phyloP scores from a whole-genome alignment of 257 asterid genomes.

The Nicotiana benthamiana region DNA sequence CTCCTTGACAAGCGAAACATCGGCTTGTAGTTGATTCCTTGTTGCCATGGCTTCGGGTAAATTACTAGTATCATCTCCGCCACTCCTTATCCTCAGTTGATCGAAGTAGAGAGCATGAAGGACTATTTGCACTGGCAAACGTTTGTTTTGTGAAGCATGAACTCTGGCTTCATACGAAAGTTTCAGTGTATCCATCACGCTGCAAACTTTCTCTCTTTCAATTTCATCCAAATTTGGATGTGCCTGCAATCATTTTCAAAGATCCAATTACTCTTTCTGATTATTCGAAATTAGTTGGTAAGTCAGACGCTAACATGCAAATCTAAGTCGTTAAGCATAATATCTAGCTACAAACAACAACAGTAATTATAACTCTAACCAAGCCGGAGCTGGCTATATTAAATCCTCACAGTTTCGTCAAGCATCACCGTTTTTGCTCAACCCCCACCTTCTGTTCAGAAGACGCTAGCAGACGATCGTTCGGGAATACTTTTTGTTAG shows the following conservation, averaged over 20 bases:
- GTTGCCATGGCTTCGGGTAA: slow-evolving; percentile 42
- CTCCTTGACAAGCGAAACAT: slow-evolving; percentile 60
- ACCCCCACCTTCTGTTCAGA: too few species aligned
- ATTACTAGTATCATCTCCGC: slow-evolving; percentile 28
- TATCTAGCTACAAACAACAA: too few species aligned
- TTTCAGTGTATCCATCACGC: slow-evolving; percentile 85
- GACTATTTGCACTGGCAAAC: slow-evolving; percentile 87
- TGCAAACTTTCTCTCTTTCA: slow-evolving; percentile 85
- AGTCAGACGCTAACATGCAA: too few species aligned
- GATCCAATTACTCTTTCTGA: too few species aligned
- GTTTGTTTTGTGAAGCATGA: slow-evolving; percentile 94
- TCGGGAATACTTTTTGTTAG: too few species aligned
- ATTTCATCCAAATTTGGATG: slow-evolving; percentile 87
- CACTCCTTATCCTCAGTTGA: slow-evolving; percentile 73
- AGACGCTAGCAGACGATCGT: too few species aligned
- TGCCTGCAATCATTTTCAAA: slow-evolving; percentile 32
- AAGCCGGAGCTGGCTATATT: too few species aligned
- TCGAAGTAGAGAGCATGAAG: slow-evolving; percentile 87
- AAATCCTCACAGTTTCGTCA: too few species aligned
- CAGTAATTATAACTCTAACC: too few species aligned
- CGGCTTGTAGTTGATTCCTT: slow-evolving; percentile 60
- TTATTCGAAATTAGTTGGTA: too few species aligned
- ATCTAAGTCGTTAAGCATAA: neutral
- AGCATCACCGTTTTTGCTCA: too few species aligned
- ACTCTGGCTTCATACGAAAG: slow-evolving; percentile 85